A percentile compares a stretch with the other conserved stretches of the same genome.
These are phyloP conservation scores for Coniferiporia weirii DNA, from an alignment of 1,284 basidiomycete species.

Conservation along the genomic window DNA sequence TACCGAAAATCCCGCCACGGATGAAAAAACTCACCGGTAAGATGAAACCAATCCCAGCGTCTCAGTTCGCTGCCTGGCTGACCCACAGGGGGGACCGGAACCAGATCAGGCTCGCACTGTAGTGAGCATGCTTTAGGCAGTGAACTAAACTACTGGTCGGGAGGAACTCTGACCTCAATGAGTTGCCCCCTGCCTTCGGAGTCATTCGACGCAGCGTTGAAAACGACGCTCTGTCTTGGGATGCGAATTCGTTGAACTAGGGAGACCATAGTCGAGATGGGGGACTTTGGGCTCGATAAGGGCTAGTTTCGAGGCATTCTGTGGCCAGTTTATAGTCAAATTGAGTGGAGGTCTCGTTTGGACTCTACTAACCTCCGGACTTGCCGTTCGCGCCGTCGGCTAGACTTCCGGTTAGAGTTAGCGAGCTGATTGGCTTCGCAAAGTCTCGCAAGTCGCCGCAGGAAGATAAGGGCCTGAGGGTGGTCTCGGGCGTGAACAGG, in stretches of 20 bases:
- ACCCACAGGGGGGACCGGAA: conserved; percentile 1
- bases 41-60: neutral
- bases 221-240: conserved; percentile 1
- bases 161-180: neutral
- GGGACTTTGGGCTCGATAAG: neutral
- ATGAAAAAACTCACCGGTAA: neutral
- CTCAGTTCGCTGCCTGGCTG: neutral
- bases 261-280: neutral
- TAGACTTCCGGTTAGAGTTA: neutral
- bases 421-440: neutral
- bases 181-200: neutral
- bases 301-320: no score
- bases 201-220: neutral
- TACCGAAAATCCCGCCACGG: neutral
- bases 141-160: neutral
- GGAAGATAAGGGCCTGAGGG: neutral
- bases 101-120: conserved; percentile 4
- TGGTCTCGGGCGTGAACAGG: neutral
- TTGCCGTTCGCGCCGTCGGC: no score
- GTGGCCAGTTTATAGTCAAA: no score
- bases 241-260: conserved; percentile 6
- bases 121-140: neutral
- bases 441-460: neutral
- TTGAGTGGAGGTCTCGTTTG: no score
- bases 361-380: no score